These are phyloP conservation scores for Pachysandra terminalis DNA, from an alignment of 164 flowering plant species.

Conservation along the genomic window DNA sequence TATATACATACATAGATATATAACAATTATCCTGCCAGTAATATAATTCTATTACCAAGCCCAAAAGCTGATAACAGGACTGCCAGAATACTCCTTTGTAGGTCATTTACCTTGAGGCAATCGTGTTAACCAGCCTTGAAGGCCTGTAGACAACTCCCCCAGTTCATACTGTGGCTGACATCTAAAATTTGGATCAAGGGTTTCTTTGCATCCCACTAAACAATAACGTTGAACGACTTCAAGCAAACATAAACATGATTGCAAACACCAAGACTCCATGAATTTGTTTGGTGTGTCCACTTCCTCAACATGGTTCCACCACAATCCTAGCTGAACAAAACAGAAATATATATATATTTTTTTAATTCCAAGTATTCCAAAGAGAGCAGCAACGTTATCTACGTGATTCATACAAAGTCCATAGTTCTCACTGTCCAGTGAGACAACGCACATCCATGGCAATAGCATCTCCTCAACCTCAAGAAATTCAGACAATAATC, in stretches of 20 bases:
- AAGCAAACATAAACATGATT: constrained; percentile 9
- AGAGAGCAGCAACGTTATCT: constrained; percentile 1
- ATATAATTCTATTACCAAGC: constrained; percentile 4
- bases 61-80: constrained; percentile 31
- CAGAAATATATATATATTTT: not conserved
- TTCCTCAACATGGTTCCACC: constrained; percentile 2
- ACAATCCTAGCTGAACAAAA: constrained; percentile 3
- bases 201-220: constrained; percentile 14
- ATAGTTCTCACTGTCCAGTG: not conserved
- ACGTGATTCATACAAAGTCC: not conserved
- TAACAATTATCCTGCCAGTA: not conserved
- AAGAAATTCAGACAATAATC: not conserved
- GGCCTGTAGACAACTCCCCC: constrained; percentile 18
- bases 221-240: constrained; percentile 7
- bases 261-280: constrained; percentile 1
- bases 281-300: not conserved
- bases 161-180: constrained; percentile 17
- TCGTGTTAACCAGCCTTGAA: constrained; percentile 25
- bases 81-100: constrained; percentile 20
- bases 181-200: constrained; percentile 6
- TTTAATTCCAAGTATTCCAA: constrained; percentile 5
- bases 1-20: no score
- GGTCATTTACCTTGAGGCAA: constrained; percentile 31
- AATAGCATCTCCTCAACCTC: constrained; percentile 4
- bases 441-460: constrained; percentile 7